Percentiles rank a stretch among this genome's conserved stretches.
These are phyloP conservation scores for Alternaria sp. DNA, from an alignment of 2,329 filamentous ascomycete species.

Conservation along the genomic window DNA sequence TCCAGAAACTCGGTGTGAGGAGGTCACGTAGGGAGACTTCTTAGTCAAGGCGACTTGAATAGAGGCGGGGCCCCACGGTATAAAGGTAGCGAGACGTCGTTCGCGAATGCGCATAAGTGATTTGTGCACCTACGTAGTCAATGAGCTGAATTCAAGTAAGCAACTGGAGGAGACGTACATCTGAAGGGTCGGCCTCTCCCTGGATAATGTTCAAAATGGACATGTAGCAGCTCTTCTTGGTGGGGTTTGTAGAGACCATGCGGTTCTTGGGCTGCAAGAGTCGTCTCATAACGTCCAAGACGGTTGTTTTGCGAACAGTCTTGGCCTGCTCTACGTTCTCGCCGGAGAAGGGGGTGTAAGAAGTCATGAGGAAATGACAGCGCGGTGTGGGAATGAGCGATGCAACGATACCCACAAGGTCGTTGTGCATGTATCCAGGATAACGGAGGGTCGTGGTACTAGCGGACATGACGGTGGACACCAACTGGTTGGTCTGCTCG, in stretches of 20 bases:
- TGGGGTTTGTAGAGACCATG: slow-evolving; percentile 96
- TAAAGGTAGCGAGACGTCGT: slow-evolving; percentile 91
- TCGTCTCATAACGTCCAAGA: slow-evolving; percentile 95
- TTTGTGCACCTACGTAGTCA: slow-evolving; percentile 76
- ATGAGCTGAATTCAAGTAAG: background rate
- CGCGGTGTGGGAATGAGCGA: slow-evolving; percentile 95
- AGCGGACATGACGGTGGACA: slow-evolving; percentile 96
- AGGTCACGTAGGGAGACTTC: slow-evolving; percentile 93
- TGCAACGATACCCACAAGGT: slow-evolving; percentile 94
- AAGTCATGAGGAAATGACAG: slow-evolving; percentile 98
- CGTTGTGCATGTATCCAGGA: slow-evolving; percentile 99
- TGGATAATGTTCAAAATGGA: slow-evolving; percentile 99
- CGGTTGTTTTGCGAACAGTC: slow-evolving; percentile 97
- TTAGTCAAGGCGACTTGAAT: slow-evolving; percentile 98
- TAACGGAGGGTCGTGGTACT: slow-evolving; percentile 96
- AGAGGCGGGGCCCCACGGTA: slow-evolving; percentile 96
- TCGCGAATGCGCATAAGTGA: slow-evolving; percentile 95
- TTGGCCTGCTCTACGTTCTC: slow-evolving; percentile 97
- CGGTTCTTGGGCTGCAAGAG: slow-evolving; percentile 97
- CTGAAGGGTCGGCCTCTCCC: slow-evolving; percentile 96
- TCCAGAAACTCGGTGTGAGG: slow-evolving; percentile 92
- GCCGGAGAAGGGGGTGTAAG: slow-evolving; percentile 96
- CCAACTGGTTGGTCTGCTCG: slow-evolving; percentile 96
- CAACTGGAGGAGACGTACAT: slow-evolving; percentile 61
- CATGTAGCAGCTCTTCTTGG: slow-evolving; percentile 98